Conservation (phyloP, 1,284 basidiomycete genomes). For the Trichosporon sp. region DNA sequence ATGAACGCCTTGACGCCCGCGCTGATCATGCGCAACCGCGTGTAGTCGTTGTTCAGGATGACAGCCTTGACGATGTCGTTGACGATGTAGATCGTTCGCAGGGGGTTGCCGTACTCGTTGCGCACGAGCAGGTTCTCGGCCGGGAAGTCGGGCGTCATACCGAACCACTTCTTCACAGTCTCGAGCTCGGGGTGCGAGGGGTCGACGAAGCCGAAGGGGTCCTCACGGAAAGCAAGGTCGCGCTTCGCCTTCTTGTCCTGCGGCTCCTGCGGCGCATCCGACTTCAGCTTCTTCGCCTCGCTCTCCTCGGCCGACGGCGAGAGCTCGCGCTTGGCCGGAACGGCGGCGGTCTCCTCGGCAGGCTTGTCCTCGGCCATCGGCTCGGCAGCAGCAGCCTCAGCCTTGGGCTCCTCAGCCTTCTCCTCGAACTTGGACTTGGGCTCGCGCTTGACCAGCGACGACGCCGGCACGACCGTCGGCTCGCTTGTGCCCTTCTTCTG, state of each 20-base stretch:
- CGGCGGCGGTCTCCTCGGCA: constrained; percentile 16
- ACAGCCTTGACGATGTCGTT: constrained; percentile 78
- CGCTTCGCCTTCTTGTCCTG: constrained; percentile 38
- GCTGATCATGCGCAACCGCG: constrained; percentile 77
- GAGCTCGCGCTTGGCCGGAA: constrained; percentile 16
- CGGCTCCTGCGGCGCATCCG: constrained; percentile 8
- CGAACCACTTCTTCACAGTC: constrained; percentile 64
- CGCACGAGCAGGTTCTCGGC: constrained; percentile 71
- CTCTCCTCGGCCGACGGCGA: constrained; percentile 17
- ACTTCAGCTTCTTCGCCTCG: constrained; percentile 3
- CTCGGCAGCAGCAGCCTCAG: constrained; percentile 12
- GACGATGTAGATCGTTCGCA: constrained; percentile 83
- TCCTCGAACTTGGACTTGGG: neutral
- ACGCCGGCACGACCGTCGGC: constrained; percentile 8
- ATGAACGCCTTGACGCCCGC: constrained; percentile 77
- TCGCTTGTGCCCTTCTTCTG: constrained; percentile 52
- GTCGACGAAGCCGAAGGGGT: constrained; percentile 77
- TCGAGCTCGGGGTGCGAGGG: constrained; percentile 65
- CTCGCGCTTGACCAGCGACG: constrained; percentile 2
- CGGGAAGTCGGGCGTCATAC: constrained; percentile 63
- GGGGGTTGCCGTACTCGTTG: constrained; percentile 70
- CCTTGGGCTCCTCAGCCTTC: constrained; percentile 3
- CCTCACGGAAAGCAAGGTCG: constrained; percentile 70
- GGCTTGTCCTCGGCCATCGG: constrained; percentile 18
- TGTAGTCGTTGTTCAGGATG: constrained; percentile 76